Evolutionary conservation across 306 rosid genomes (phyloP).

Genomic region (Dicorynia guianensis): DNA sequence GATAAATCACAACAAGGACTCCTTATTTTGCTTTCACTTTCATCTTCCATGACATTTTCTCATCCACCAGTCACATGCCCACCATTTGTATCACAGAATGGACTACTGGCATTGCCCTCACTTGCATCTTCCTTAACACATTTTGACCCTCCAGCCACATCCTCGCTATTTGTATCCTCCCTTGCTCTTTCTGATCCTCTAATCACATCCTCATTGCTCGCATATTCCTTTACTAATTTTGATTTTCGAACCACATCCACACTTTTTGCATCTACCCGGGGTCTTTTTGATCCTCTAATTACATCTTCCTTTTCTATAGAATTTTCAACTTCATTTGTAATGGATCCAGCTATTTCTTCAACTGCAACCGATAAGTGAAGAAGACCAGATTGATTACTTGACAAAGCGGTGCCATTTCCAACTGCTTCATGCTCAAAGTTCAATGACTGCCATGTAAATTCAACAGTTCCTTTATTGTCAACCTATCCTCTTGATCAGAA

Average conservation of each 20-base stretch:
- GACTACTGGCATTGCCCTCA: background rate
- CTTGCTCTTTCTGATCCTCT: too few relatives aligned
- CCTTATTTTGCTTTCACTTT: too few relatives aligned
- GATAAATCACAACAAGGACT: too few relatives aligned
- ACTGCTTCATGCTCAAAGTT: conserved; percentile 16
- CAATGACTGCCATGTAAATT: background rate
- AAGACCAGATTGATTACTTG: conserved; percentile 14
- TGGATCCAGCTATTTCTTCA: background rate
- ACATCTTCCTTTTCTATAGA: background rate
- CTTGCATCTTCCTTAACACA: too few relatives aligned
- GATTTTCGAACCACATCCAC: too few relatives aligned
- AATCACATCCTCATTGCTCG: too few relatives aligned
- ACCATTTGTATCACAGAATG: background rate
- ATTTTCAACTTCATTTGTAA: background rate
- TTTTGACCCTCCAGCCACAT: too few relatives aligned
- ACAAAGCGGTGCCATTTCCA: conserved; percentile 4
- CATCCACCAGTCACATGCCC: too few relatives aligned
- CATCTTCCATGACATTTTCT: background rate
- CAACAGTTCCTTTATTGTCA: background rate
- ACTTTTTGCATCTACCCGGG: background rate
- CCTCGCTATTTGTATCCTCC: too few relatives aligned
- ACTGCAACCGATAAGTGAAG: conserved; percentile 1
- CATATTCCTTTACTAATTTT: background rate
- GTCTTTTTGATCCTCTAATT: background rate
- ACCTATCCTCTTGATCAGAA: conserved; percentile 8